Evolutionary conservation across 169 alveolate species (phyloP).

Genomic region (Eimeria maxima): DNA sequence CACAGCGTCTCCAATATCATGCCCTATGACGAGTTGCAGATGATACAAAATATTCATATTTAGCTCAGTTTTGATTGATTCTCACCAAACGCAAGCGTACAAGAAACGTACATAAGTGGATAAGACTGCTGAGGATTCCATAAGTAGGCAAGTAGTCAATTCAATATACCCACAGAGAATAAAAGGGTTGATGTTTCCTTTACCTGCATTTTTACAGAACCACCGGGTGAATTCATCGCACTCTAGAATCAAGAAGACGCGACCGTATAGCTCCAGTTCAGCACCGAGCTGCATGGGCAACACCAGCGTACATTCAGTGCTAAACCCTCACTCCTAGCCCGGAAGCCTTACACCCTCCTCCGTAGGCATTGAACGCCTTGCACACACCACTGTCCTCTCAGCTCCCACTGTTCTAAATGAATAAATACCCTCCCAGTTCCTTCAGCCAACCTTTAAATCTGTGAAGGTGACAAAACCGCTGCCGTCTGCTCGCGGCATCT

Average conservation of each 20-base stretch:
- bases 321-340: neutral
- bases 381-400: neutral
- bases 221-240: slow-evolving; percentile 93
- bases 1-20: slow-evolving; percentile 57
- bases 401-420: neutral
- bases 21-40: slow-evolving; percentile 4
- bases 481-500: slow-evolving; percentile 89
- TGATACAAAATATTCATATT: neutral
- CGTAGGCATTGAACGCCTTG: neutral
- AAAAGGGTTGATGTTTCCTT: neutral
- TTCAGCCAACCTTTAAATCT: slow-evolving; percentile 87
- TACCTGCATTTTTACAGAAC: slow-evolving; percentile 86
- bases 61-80: neutral
- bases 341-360: neutral
- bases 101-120: neutral
- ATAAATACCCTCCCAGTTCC: neutral
- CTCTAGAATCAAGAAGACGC: slow-evolving; percentile 91
- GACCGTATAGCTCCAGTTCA: slow-evolving; percentile 90
- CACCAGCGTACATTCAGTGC: neutral
- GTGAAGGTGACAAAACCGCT: slow-evolving; percentile 87
- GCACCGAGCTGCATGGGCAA: slow-evolving; percentile 82
- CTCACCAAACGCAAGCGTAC: neutral
- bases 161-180: neutral
- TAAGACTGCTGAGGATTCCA: neutral
- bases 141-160: neutral